These are phyloP conservation scores for Botryotinia globosa DNA, from an alignment of 2,329 filamentous ascomycete species.

Conservation along the genomic window DNA sequence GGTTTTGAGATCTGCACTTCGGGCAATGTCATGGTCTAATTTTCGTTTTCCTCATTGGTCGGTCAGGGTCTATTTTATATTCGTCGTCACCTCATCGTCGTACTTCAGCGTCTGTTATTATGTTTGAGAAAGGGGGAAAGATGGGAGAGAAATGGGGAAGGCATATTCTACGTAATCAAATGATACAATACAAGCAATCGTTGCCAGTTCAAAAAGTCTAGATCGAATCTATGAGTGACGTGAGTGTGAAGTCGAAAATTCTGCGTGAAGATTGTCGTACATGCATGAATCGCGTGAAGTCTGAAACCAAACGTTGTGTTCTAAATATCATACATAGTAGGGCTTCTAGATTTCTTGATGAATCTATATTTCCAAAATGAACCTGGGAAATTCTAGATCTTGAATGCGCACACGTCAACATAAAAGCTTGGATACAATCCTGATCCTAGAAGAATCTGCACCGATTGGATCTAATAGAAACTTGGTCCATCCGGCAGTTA, in stretches of 20 bases:
- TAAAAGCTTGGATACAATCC: conserved; percentile 19
- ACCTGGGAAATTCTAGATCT: neutral
- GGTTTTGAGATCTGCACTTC: conserved; percentile 26
- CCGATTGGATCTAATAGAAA: neutral
- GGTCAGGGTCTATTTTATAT: conserved; percentile 19
- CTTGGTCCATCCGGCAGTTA: neutral
- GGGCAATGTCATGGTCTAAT: conserved; percentile 29
- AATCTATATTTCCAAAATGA: neutral
- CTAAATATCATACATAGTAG: neutral
- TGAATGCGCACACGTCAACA: conserved; percentile 6
- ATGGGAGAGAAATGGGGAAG: conserved; percentile 19
- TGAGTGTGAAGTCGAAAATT: neutral
- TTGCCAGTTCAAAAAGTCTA: conserved; percentile 8
- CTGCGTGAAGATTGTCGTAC: neutral
- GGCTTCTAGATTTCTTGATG: neutral
- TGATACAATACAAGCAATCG: conserved; percentile 17
- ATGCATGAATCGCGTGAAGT: neutral
- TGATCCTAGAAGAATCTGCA: conserved; percentile 7
- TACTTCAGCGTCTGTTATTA: conserved; percentile 24
- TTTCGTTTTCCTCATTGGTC: conserved; percentile 22
- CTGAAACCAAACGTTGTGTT: neutral
- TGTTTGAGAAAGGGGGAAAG: conserved; percentile 17
- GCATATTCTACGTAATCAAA: conserved; percentile 31
- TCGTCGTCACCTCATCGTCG: conserved; percentile 19
- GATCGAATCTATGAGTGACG: neutral